These are phyloP conservation scores for Raffaelea albimanens DNA, from an alignment of 2,329 filamentous ascomycete species.

Conservation along the genomic window DNA sequence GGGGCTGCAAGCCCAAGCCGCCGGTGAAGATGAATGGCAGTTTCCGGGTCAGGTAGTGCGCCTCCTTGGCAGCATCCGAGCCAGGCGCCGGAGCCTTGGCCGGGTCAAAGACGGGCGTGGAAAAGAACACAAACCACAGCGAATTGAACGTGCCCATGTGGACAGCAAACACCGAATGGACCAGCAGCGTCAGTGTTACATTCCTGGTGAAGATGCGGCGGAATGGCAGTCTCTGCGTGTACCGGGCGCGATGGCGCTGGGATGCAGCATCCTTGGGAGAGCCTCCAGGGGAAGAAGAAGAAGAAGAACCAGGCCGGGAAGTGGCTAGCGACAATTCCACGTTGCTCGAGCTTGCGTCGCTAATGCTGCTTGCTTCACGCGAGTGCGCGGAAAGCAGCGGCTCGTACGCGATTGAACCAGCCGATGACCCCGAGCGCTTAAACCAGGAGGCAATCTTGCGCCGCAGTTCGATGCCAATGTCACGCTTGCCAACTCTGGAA, in stretches of 20 bases:
- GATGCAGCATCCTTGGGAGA: no score
- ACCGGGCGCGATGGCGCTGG: constrained; percentile 21
- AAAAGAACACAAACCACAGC: constrained; percentile 68
- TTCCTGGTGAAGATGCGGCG: constrained; percentile 46
- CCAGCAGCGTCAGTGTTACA: constrained; percentile 45
- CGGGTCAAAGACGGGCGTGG: constrained; percentile 53
- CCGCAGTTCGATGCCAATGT: constrained; percentile 36
- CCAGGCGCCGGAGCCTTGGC: constrained; percentile 17
- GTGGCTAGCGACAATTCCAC: constrained; percentile 19
- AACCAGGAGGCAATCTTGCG: constrained; percentile 22
- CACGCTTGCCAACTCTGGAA: constrained; percentile 27
- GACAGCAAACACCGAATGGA: constrained; percentile 60
- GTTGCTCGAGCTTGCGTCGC: constrained; percentile 10
- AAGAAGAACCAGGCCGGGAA: no score
- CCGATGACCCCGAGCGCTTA: constrained; percentile 13
- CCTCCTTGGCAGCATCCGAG: constrained; percentile 2
- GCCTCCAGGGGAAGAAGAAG: no score
- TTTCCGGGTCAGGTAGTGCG: constrained; percentile 21
- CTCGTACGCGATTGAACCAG: constrained; percentile 19
- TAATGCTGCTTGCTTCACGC: constrained; percentile 2
- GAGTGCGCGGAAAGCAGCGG: constrained; percentile 21
- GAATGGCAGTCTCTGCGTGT: constrained; percentile 40
- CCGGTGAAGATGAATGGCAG: constrained; percentile 59
- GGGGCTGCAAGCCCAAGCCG: constrained; percentile 64
- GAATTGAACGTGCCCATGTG: constrained; percentile 70